Evolutionary conservation across 1,284 basidiomycete species (phyloP).

Genomic region (Fomitopsis pinicola): DNA sequence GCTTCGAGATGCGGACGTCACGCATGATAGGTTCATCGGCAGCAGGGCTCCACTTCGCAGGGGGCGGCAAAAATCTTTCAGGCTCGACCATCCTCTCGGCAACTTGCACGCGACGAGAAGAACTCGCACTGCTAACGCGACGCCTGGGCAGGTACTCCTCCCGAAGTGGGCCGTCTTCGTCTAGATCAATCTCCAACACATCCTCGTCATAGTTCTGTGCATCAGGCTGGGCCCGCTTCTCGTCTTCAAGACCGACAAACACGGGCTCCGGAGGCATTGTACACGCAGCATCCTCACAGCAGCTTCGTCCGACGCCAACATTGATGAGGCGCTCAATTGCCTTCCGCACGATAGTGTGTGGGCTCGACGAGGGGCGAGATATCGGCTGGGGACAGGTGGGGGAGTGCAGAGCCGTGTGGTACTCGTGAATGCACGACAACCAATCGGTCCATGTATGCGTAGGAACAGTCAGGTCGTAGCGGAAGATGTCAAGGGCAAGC

Average conservation of each 20-base stretch:
- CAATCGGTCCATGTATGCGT: slow-evolving; percentile 62
- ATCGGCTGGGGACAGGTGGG: slow-evolving; percentile 69
- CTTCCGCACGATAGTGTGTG: slow-evolving; percentile 60
- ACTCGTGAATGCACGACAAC: slow-evolving; percentile 57
- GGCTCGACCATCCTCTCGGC: slow-evolving; percentile 29
- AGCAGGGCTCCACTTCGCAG: slow-evolving; percentile 75
- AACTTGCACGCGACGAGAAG: slow-evolving; percentile 18
- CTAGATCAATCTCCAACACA: slow-evolving; percentile 67
- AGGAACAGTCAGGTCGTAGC: slow-evolving; percentile 64
- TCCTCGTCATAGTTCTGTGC: slow-evolving; percentile 38
- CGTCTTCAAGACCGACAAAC: slow-evolving; percentile 65
- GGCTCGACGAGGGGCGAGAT: slow-evolving; percentile 67
- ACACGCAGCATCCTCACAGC: slow-evolving; percentile 15
- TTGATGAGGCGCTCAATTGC: slow-evolving; percentile 65
- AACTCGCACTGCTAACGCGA: slow-evolving; percentile 39
- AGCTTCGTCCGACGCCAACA: slow-evolving; percentile 28
- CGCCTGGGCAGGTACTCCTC: slow-evolving; percentile 76
- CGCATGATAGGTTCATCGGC: slow-evolving; percentile 68
- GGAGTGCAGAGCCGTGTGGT: slow-evolving; percentile 59
- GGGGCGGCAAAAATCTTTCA: slow-evolving; percentile 55
- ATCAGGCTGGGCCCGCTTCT: slow-evolving; percentile 46
- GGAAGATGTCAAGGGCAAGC: slow-evolving; percentile 63
- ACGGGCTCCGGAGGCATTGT: slow-evolving; percentile 48
- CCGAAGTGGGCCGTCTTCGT: slow-evolving; percentile 74
- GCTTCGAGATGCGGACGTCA: slow-evolving; percentile 44